Percentiles rank a stretch among this genome's conserved stretches.
These are phyloP conservation scores for Trypanosoma lewisi DNA, from an alignment of 208 protist species.

Conservation along the genomic window DNA sequence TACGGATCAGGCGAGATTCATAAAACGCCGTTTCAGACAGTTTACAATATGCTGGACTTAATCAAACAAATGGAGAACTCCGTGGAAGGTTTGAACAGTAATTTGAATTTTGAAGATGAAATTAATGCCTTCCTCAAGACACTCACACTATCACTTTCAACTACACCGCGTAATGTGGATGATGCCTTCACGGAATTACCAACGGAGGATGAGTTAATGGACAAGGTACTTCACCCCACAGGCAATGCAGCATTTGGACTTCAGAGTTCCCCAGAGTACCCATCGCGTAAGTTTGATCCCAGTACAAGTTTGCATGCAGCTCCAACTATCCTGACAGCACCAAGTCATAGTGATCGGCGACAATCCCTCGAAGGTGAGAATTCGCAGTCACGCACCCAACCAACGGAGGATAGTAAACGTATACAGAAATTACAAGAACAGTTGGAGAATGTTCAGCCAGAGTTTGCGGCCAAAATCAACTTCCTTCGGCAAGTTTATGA, in stretches of 20 bases:
- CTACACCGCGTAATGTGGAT: constrained; percentile 55
- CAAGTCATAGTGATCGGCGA: neutral
- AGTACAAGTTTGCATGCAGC: no score
- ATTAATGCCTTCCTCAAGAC: constrained; percentile 84
- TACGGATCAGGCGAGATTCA: constrained; percentile 12
- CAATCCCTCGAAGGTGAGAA: constrained; percentile 25
- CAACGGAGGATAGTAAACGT: constrained; percentile 41
- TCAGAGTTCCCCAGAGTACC: neutral
- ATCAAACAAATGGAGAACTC: constrained; percentile 42
- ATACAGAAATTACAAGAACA: constrained; percentile 70
- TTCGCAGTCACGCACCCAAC: constrained; percentile 20
- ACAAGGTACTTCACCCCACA: constrained; percentile 60
- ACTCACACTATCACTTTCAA: constrained; percentile 78
- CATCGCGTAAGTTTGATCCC: neutral
- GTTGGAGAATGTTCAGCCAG: constrained; percentile 71
- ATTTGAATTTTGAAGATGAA: constrained; percentile 79
- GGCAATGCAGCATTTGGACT: constrained; percentile 24
- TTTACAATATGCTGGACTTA: constrained; percentile 52
- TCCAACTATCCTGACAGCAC: neutral
- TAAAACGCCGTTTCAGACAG: constrained; percentile 53
- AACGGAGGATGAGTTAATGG: constrained; percentile 18
- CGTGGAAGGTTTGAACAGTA: constrained; percentile 58
- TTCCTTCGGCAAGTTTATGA: constrained; percentile 92
- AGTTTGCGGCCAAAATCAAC: constrained; percentile 84
- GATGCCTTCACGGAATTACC: constrained; percentile 10